Conservation (phyloP, 805 yeast species). For the Cyberlindnera subsufficiens region DNA sequence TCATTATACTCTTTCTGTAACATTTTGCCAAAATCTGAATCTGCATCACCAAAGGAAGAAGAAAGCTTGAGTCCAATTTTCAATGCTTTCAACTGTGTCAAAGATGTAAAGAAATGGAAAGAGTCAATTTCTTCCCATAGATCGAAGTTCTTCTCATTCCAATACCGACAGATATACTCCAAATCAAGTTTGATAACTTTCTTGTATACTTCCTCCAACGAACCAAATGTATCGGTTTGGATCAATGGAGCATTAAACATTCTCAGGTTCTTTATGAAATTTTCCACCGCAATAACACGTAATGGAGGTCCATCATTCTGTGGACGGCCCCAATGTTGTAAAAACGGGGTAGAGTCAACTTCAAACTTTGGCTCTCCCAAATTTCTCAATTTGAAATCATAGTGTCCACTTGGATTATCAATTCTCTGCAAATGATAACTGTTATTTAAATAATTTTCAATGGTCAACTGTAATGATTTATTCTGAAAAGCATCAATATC, state of each 20-base stretch:
- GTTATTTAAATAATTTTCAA: constrained; percentile 61
- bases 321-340: constrained; percentile 85
- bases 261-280: constrained; percentile 42
- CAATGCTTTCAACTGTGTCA: constrained; percentile 69
- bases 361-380: constrained; percentile 89
- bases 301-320: constrained; percentile 94
- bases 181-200: constrained; percentile 65
- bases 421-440: constrained; percentile 56
- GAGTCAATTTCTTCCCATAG: constrained; percentile 88
- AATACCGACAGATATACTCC: constrained; percentile 50
- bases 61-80: constrained; percentile 45
- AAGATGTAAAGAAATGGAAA: constrained; percentile 71
- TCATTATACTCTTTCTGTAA: constrained; percentile 20
- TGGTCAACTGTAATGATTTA: constrained; percentile 19
- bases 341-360: constrained; percentile 59
- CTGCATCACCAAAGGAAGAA: constrained; percentile 25
- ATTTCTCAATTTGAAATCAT: constrained; percentile 40
- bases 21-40: constrained; percentile 15
- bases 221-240: constrained; percentile 23
- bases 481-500: constrained; percentile 30
- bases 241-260: constrained; percentile 27
- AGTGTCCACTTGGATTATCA: constrained; percentile 63
- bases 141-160: constrained; percentile 72
- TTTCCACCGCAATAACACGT: constrained; percentile 58
- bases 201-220: constrained; percentile 32